phyloP scores from a whole-genome alignment of 805 yeast genomes.

The Priceomyces medius region DNA sequence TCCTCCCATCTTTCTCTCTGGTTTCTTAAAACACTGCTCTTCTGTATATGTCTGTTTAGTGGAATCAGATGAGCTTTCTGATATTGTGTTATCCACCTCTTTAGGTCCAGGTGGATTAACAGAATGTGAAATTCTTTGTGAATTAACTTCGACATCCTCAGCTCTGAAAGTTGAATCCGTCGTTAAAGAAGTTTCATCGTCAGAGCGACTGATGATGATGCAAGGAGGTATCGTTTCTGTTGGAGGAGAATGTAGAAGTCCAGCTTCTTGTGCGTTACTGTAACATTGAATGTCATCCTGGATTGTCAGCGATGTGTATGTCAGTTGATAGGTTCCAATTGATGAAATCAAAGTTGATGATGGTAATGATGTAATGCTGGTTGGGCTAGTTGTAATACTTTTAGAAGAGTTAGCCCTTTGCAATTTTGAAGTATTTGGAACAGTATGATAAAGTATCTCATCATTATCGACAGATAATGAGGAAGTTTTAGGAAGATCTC shows the following conservation, averaged over 20 bases:
- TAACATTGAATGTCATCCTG: constrained; percentile 12
- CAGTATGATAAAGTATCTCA: background rate
- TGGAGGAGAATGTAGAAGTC: constrained; percentile 1
- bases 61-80: too few relatives aligned
- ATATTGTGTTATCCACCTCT: too few relatives aligned
- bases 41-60: too few relatives aligned
- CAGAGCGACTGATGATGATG: constrained; percentile 17
- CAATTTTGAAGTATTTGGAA: background rate
- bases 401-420: background rate
- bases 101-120: background rate
- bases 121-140: background rate
- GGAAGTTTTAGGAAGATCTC: background rate
- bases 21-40: too few relatives aligned
- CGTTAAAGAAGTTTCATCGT: constrained; percentile 14
- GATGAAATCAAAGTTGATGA: constrained; percentile 30
- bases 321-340: constrained; percentile 27
- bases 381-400: constrained; percentile 22
- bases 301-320: constrained; percentile 25
- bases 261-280: constrained; percentile 8
- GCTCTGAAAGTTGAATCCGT: constrained; percentile 19
- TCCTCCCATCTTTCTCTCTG: constrained; percentile 6
- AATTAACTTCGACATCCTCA: constrained; percentile 8
- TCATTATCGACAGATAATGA: background rate
- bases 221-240: constrained; percentile 12
- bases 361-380: constrained; percentile 25